These are phyloP conservation scores for Mortierella sp. DNA, from an alignment of 371 early-diverging fungal genomes.

Conservation along the genomic window DNA sequence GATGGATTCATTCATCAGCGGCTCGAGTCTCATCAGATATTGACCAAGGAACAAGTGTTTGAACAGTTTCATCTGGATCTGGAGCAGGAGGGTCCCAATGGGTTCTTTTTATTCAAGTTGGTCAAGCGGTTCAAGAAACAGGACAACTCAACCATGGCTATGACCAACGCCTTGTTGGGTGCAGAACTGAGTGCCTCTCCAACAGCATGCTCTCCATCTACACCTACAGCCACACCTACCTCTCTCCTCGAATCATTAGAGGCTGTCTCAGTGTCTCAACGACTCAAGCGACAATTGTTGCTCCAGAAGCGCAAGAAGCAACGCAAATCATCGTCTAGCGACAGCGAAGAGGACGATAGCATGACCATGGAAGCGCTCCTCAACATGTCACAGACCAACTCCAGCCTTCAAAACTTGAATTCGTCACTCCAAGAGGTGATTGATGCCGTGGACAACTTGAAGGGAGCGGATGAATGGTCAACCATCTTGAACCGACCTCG, in stretches of 20 bases:
- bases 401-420: constrained; percentile 40
- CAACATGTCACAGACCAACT: constrained; percentile 37
- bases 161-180: constrained; percentile 24
- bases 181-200: constrained; percentile 34
- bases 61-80: constrained; percentile 48
- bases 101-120: constrained; percentile 50
- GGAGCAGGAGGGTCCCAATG: constrained; percentile 48
- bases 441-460: constrained; percentile 38
- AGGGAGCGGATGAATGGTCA: constrained; percentile 23
- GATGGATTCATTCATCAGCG: constrained; percentile 45
- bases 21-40: constrained; percentile 49
- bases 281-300: constrained; percentile 41
- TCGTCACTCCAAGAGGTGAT: constrained; percentile 47
- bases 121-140: constrained; percentile 38
- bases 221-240: constrained; percentile 15
- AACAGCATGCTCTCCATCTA: too few relatives aligned
- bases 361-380: constrained; percentile 33
- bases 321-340: constrained; percentile 10
- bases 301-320: constrained; percentile 49
- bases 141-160: constrained; percentile 20
- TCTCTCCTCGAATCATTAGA: constrained; percentile 41
- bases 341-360: constrained; percentile 36
- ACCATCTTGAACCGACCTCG: constrained; percentile 20
- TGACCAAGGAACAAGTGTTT: constrained; percentile 52
- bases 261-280: constrained; percentile 42